phyloP scores from a whole-genome alignment of 1,284 basidiomycete species.

The Amylostereum areolatum region DNA sequence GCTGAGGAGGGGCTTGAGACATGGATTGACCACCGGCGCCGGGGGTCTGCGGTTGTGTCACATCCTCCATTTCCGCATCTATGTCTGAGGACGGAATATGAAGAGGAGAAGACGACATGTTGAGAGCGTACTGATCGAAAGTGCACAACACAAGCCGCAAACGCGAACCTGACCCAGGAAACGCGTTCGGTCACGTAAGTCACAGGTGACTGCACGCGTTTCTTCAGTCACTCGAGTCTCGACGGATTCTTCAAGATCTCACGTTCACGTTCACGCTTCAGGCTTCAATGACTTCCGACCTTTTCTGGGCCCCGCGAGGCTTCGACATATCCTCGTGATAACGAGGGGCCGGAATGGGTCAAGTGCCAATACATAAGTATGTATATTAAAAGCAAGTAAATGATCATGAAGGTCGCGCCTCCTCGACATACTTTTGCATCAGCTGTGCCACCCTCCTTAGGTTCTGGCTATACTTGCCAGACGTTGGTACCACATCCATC shows the following conservation, averaged over 20 bases:
- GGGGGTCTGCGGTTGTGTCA: conserved; percentile 8
- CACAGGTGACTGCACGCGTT: neutral
- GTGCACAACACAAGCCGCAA: neutral
- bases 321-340: no score
- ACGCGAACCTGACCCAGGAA: neutral
- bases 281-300: no score
- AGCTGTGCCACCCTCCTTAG: conserved; percentile 57
- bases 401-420: conserved; percentile 28
- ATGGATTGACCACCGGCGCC: conserved; percentile 34
- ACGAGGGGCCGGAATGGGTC: no score
- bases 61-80: conserved; percentile 49
- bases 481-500: conserved; percentile 70
- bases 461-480: conserved; percentile 80
- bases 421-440: conserved; percentile 62
- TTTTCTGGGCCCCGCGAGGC: no score
- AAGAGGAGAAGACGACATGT: conserved; percentile 66
- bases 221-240: no score
- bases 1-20: conserved; percentile 34
- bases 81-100: conserved; percentile 61
- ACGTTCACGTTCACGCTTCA: no score
- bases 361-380: no score
- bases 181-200: neutral
- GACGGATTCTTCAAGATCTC: no score
- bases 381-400: no score
- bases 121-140: conserved; percentile 3